Evolutionary conservation across 805 yeast species (phyloP).

Genomic region (Suhomyces sp.): DNA sequence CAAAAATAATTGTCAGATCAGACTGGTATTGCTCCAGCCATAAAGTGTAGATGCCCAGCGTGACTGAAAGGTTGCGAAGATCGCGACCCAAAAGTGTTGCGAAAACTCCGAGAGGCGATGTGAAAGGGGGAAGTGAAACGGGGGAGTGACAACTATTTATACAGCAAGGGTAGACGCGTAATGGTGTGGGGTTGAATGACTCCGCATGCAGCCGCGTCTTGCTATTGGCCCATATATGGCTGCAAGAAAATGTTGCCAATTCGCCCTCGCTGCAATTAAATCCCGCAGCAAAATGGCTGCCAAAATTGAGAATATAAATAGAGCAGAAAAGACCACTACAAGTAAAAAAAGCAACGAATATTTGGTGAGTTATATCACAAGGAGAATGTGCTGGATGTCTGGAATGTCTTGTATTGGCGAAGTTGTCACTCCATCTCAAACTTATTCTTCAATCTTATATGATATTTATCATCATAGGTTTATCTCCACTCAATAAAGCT

Average conservation of each 20-base stretch:
- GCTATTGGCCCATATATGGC: not conserved
- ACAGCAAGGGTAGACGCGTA: not conserved
- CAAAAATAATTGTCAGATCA: not conserved
- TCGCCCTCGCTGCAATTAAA: not conserved
- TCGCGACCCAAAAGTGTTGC: not conserved
- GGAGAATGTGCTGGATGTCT: too few species aligned
- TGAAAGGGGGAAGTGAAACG: not conserved
- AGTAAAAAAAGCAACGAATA: too few species aligned
- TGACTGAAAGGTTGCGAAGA: not conserved
- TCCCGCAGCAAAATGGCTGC: not conserved
- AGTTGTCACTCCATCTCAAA: too few species aligned
- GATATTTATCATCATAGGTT: too few species aligned
- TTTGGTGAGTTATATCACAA: too few species aligned
- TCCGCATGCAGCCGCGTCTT: not conserved
- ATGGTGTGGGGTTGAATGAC: not conserved
- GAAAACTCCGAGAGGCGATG: not conserved
- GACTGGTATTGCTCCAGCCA: not conserved
- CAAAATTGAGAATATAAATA: not conserved
- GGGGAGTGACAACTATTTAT: not conserved
- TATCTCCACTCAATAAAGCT: too few species aligned
- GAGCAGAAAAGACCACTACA: not conserved
- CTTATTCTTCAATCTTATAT: too few species aligned
- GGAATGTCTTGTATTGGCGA: too few species aligned
- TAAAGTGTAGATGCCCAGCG: not conserved
- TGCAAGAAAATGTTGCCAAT: not conserved